phyloP scores from a whole-genome alignment of 1,139 yeast genomes.

The Pneumocystis oryctolagi region DNA sequence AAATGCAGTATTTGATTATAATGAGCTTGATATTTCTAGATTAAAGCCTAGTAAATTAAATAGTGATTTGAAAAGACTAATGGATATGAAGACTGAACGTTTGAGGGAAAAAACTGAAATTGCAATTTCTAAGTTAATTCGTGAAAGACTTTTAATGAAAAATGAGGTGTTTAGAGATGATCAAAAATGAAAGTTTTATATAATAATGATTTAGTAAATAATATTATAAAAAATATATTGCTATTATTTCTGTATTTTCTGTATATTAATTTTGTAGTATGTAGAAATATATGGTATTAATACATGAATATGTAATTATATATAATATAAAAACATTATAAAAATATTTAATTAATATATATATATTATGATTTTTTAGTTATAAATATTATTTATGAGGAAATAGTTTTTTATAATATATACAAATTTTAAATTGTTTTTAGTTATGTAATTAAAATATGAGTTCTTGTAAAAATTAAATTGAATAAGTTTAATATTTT shows the following conservation, averaged over 20 bases:
- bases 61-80: constrained; percentile 30
- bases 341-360: too few species aligned
- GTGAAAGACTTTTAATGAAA: constrained; percentile 21
- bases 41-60: constrained; percentile 22
- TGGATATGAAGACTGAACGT: constrained; percentile 26
- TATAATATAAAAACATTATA: neutral
- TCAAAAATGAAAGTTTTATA: neutral
- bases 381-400: too few species aligned
- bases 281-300: neutral
- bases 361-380: neutral
- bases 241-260: neutral
- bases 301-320: neutral
- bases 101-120: constrained; percentile 27
- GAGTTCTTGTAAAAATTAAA: too few species aligned
- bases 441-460: too few species aligned
- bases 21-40: constrained; percentile 18
- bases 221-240: neutral
- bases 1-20: constrained; percentile 2
- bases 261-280: neutral
- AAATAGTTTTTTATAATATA: too few species aligned
- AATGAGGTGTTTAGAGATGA: neutral
- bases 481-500: neutral
- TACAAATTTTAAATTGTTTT: too few species aligned
- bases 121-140: constrained; percentile 29
- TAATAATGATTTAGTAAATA: neutral